Base-by-base conservation (phyloP, 2,329 filamentous ascomycete genomes). In the Didymosphaeria variabile region DNA sequence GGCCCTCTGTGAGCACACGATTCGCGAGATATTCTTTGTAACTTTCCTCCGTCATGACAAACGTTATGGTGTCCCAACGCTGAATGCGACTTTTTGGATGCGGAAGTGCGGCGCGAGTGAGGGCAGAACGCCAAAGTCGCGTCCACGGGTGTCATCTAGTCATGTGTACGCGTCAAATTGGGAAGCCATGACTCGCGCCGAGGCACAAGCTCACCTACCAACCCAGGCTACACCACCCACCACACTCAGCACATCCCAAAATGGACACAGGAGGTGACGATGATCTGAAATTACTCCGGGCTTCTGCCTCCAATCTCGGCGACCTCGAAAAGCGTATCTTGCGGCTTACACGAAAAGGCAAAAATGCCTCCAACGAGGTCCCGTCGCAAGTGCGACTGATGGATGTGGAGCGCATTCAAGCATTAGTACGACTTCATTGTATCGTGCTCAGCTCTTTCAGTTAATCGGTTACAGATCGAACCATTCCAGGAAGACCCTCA, bases 401-500 rank as follows among this genome's bases (percentile, higher is more conserved):
- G 40, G 80, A 84, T 47, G 71, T 84, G 61, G 67, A 79, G 54
- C 76, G 72, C 62, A 69, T 82, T 34, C 74, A 80, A 52, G 61
- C 66, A 50, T 63, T 77, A 58, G 77, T 78, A 72, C 31, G 34
- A 17, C 34, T 29, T 31, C 15, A 7, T 40, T 5, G 17, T n/a
- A 60, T 21, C 42, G 31, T 6, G 3, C 42, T 31, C 29, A 12
- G 17, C 7, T 10, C 15, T 36, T n/a, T 21, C 31, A 42, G 17
- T 57, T 66, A 29, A 65, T 59, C 26, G 3, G 8, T 3, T 0
- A 10, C 55, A 82, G 78, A 87, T 99, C 53, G 93, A 97, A 68
- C 89, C 91, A 1, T 99, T 98, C 69, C 94, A 98, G 83, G 94
- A 97, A 82, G 90, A 96, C 67, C 95, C 95, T 19, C 95, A 99